phyloP scores from a whole-genome alignment of 2,329 filamentous ascomycete species.

The Polychaeton citri region DNA sequence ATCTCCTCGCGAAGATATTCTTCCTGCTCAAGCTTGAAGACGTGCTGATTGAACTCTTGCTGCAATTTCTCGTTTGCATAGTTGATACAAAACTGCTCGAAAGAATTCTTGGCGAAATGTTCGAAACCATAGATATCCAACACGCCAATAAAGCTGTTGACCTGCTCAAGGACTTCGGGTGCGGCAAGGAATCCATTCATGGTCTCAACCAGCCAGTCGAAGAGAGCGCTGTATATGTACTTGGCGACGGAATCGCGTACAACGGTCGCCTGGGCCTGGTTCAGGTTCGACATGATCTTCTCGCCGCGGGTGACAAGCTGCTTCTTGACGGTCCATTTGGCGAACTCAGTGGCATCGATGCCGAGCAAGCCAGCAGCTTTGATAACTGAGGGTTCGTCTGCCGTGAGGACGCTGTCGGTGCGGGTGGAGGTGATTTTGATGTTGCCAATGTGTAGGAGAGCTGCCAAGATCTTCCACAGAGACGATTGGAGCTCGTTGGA shows the following conservation, averaged over 20 bases:
- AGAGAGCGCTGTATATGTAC: slow-evolving; percentile 95
- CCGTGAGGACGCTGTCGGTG: slow-evolving; percentile 70
- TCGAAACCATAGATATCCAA: slow-evolving; percentile 99
- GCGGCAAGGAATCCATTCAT: slow-evolving; percentile 87
- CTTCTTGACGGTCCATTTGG: slow-evolving; percentile 98
- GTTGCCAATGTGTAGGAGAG: slow-evolving; percentile 87
- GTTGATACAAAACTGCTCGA: slow-evolving; percentile 99
- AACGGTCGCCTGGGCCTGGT: slow-evolving; percentile 82
- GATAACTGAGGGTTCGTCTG: slow-evolving; percentile 68
- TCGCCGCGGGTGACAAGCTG: slow-evolving; percentile 91
- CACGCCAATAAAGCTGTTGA: slow-evolving; percentile 88
- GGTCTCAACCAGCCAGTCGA: slow-evolving; percentile 97
- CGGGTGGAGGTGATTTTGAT: slow-evolving; percentile 87
- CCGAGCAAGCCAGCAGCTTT: slow-evolving; percentile 76
- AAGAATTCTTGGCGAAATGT: slow-evolving; percentile 98
- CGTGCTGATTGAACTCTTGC: slow-evolving; percentile 98
- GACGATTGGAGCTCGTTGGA: slow-evolving; percentile 57
- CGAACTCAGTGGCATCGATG: slow-evolving; percentile 73
- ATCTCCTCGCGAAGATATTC: slow-evolving; percentile 94
- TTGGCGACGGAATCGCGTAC: slow-evolving; percentile 96
- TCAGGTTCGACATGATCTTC: slow-evolving; percentile 93
- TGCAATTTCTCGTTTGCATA: slow-evolving; percentile 99
- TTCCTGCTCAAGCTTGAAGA: slow-evolving; percentile 98
- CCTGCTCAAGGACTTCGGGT: slow-evolving; percentile 69
- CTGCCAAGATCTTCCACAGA: slow-evolving; percentile 83